A percentile compares a stretch with the other conserved stretches of the same genome.
phyloP scores from a whole-genome alignment of 495 filamentous ascomycete genomes.

The Glutinoglossum americanum region DNA sequence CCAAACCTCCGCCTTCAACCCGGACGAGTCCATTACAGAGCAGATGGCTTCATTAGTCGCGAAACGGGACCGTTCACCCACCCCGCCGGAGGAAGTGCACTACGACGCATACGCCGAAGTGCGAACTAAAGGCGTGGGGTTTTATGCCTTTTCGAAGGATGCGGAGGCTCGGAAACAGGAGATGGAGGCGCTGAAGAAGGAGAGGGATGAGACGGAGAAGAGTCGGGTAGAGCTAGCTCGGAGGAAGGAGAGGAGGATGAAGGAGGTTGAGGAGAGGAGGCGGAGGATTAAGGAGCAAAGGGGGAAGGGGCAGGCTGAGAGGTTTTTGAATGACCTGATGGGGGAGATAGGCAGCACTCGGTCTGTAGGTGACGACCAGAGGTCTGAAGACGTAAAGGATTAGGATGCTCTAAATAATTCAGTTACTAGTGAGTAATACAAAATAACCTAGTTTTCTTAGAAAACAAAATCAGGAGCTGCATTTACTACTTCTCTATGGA shows the following conservation, averaged over 20 bases:
- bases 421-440: too few species aligned
- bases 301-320: slow-evolving; percentile 39
- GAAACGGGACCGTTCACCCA: slow-evolving; percentile 50
- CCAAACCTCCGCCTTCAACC: slow-evolving; percentile 60
- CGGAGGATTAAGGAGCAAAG: slow-evolving; percentile 37
- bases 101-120: slow-evolving; percentile 73
- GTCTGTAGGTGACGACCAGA: not conserved
- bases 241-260: slow-evolving; percentile 24
- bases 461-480: not conserved
- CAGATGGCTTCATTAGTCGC: slow-evolving; percentile 52
- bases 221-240: slow-evolving; percentile 29
- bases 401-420: not conserved
- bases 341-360: slow-evolving; percentile 3
- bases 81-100: slow-evolving; percentile 57
- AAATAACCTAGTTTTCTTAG: too few species aligned
- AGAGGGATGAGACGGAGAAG: slow-evolving; percentile 46
- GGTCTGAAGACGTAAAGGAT: not conserved
- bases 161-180: slow-evolving; percentile 39
- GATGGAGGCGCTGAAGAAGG: slow-evolving; percentile 50
- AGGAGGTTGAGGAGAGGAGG: slow-evolving; percentile 31
- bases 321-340: slow-evolving; percentile 40
- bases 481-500: not conserved
- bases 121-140: slow-evolving; percentile 70
- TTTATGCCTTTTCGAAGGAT: slow-evolving; percentile 66
- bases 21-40: slow-evolving; percentile 31